phyloP scores from a whole-genome alignment of 148 eudicot genomes.

The Camellia sinensis region DNA sequence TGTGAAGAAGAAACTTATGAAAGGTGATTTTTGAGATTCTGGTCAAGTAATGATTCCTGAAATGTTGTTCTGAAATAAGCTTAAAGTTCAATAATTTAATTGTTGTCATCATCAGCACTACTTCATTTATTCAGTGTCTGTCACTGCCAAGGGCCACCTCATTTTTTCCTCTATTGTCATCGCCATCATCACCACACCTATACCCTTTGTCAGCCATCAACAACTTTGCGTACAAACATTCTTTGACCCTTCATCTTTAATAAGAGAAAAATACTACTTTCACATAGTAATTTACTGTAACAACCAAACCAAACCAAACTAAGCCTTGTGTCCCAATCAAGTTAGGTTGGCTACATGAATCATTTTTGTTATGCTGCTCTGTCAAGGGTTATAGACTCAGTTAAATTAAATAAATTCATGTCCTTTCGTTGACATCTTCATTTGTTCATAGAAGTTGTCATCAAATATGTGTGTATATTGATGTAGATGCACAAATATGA shows the following conservation, averaged over 20 bases:
- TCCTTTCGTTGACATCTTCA: no score
- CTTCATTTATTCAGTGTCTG: slow-evolving; percentile 9
- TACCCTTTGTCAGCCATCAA: neutral
- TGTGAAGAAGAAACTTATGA: slow-evolving; percentile 83
- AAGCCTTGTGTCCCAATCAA: no score
- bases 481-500: no score
- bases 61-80: neutral
- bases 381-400: no score
- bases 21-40: slow-evolving; percentile 38
- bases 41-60: neutral
- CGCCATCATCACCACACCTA: neutral
- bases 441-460: no score
- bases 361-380: slow-evolving; percentile 1
- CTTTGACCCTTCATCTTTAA: no score
- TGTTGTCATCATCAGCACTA: slow-evolving; percentile 6
- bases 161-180: neutral
- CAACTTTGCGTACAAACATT: neutral
- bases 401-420: no score
- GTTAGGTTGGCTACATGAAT: no score
- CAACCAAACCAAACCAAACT: no score
- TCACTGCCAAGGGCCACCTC: neutral
- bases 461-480: no score
- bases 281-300: neutral
- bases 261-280: neutral
- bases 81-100: neutral